Percentiles rank a stretch among this genome's conserved stretches.
phyloP scores from a whole-genome alignment of 192 early-diverging fungal genomes.

The Coemansia sp. region DNA sequence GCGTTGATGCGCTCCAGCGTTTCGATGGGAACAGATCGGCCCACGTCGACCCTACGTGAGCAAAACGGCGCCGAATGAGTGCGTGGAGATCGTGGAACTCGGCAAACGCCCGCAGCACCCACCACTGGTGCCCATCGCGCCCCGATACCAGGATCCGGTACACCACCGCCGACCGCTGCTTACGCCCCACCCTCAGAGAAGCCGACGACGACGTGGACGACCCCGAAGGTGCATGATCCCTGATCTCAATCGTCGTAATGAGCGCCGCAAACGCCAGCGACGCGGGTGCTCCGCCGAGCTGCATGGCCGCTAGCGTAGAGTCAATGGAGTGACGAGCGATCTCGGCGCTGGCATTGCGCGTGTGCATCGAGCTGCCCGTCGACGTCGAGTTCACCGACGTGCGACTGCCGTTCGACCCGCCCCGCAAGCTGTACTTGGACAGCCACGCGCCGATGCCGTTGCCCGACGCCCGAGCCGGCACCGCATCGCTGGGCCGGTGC shows the following conservation, averaged over 20 bases:
- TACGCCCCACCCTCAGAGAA: background rate
- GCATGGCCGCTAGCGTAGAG: conserved; percentile 41
- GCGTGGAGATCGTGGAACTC: conserved; percentile 49
- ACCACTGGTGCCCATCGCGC: conserved; percentile 48
- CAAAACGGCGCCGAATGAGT: conserved; percentile 27
- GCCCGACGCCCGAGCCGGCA: conserved; percentile 8
- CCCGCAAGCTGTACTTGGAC: conserved; percentile 43
- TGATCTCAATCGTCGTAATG: conserved; percentile 49
- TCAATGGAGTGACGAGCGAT: conserved; percentile 46
- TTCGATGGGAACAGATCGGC: conserved; percentile 42
- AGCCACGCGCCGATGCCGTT: conserved; percentile 44
- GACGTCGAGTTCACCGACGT: conserved; percentile 40
- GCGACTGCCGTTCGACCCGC: conserved; percentile 20
- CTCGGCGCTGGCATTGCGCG: conserved; percentile 31
- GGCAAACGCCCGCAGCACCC: conserved; percentile 36
- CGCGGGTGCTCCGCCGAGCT: conserved; percentile 5
- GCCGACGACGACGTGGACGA: background rate
- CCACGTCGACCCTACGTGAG: conserved; percentile 22
- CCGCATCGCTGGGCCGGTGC: conserved; percentile 2
- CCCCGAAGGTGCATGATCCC: conserved; percentile 13
- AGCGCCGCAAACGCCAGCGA: conserved; percentile 45
- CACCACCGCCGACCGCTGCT: conserved; percentile 22
- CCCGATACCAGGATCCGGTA: conserved; percentile 52
- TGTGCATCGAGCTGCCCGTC: conserved; percentile 32
- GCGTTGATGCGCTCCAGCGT: conserved; percentile 26